These are phyloP conservation scores for Hypericum perforatum DNA, from an alignment of 345 rosid species.

Conservation along the genomic window DNA sequence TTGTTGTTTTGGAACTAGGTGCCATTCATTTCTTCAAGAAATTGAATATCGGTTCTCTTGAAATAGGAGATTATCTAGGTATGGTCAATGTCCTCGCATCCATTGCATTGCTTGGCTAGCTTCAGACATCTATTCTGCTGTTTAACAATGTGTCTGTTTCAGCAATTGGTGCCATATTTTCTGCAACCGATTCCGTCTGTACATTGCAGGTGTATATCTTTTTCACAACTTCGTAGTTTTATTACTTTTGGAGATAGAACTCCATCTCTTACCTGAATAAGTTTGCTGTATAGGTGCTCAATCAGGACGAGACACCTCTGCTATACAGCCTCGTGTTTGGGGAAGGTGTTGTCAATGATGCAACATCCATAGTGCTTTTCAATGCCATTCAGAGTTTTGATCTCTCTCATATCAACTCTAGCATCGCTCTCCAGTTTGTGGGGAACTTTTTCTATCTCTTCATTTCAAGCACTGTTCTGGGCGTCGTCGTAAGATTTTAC, in stretches of 20 bases:
- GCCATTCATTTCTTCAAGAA: slow-evolving; percentile 63
- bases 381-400: slow-evolving; percentile 85
- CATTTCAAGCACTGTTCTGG: slow-evolving; percentile 69
- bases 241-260: slow-evolving; percentile 4
- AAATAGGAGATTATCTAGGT: slow-evolving; percentile 81
- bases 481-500: slow-evolving; percentile 45
- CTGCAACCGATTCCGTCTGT: slow-evolving; percentile 98
- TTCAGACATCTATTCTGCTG: slow-evolving; percentile 2
- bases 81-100: slow-evolving; percentile 9
- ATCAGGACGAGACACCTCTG: slow-evolving; percentile 88
- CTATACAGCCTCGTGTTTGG: slow-evolving; percentile 88
- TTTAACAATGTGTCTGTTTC: slow-evolving; percentile 14
- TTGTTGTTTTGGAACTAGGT: slow-evolving; percentile 27
- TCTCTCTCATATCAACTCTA: slow-evolving; percentile 50
- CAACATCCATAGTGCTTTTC: slow-evolving; percentile 94
- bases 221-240: slow-evolving; percentile 1
- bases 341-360: slow-evolving; percentile 96
- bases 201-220: slow-evolving; percentile 65
- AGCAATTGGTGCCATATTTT: slow-evolving; percentile 97
- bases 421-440: slow-evolving; percentile 41
- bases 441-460: slow-evolving; percentile 72
- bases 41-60: slow-evolving; percentile 53
- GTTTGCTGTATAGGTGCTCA: slow-evolving; percentile 57
- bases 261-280: not conserved
- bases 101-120: not conserved